A percentile compares a stretch with the other conserved stretches of the same genome.
These are phyloP conservation scores for Saxophila tyrrhenica DNA, from an alignment of 495 filamentous ascomycete species.

Conservation along the genomic window DNA sequence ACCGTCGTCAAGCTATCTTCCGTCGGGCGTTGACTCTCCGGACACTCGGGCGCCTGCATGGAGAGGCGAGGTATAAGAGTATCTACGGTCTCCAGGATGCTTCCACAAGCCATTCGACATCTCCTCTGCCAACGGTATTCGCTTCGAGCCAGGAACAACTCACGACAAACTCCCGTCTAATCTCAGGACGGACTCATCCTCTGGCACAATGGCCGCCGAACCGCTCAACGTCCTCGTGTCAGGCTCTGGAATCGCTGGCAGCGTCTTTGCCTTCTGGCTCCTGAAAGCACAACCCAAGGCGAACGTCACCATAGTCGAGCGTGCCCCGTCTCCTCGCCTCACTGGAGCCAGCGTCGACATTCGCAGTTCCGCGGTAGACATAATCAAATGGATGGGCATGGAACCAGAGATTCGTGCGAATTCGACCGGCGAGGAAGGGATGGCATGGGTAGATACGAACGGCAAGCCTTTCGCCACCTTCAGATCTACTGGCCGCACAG, in stretches of 20 bases:
- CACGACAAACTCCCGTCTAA: too few relatives aligned
- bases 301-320: slow-evolving; percentile 23
- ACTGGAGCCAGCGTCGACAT: slow-evolving; percentile 24
- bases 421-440: slow-evolving; percentile 15
- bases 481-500: slow-evolving; percentile 6
- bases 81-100: too few relatives aligned
- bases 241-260: slow-evolving; percentile 19
- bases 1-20: too few relatives aligned
- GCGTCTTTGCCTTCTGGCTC: slow-evolving; percentile 16
- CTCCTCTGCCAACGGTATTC: too few relatives aligned
- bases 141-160: too few relatives aligned
- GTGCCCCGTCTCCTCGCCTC: slow-evolving; percentile 2
- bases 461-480: slow-evolving; percentile 4
- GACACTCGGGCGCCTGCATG: too few relatives aligned
- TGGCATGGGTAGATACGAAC: slow-evolving; percentile 9
- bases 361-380: slow-evolving; percentile 25
- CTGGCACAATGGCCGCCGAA: too few relatives aligned
- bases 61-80: too few relatives aligned
- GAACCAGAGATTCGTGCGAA: slow-evolving; percentile 6
- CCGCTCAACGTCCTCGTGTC: slow-evolving; percentile 23
- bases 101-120: too few relatives aligned
- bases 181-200: too few relatives aligned
- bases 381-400: slow-evolving; percentile 27
- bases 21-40: too few relatives aligned
- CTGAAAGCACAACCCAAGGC: slow-evolving; percentile 8